Conservation (phyloP, 768 basidiomycete genomes). For the Chalciporus sphaerocephalus region DNA sequence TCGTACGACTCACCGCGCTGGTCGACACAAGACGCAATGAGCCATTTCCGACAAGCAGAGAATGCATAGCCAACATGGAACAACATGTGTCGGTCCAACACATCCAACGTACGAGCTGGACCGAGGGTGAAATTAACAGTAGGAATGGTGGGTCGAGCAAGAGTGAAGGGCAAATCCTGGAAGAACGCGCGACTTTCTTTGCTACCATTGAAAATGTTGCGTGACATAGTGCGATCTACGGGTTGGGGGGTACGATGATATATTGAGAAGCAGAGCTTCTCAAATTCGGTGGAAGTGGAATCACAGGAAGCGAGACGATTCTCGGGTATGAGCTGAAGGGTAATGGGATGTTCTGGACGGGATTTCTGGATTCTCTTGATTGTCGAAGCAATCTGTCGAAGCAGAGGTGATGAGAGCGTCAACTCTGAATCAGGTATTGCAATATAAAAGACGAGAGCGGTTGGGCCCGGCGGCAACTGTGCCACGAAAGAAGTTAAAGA, state of each 20-base stretch:
- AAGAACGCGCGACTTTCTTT: slow-evolving; percentile 47
- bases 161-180: slow-evolving; percentile 60
- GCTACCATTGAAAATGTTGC: slow-evolving; percentile 40
- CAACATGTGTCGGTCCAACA: slow-evolving; percentile 54
- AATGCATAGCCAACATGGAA: slow-evolving; percentile 74
- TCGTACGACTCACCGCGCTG: slow-evolving; percentile 75
- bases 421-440: slow-evolving; percentile 57
- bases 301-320: slow-evolving; percentile 43
- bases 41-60: slow-evolving; percentile 69
- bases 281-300: slow-evolving; percentile 28
- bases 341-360: slow-evolving; percentile 44
- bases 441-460: slow-evolving; percentile 62
- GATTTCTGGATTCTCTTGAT: slow-evolving; percentile 53
- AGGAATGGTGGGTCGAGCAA: slow-evolving; percentile 44
- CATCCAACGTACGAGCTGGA: slow-evolving; percentile 42
- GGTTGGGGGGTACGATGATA: slow-evolving; percentile 68
- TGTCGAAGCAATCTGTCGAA: slow-evolving; percentile 67
- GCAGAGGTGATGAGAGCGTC: slow-evolving; percentile 57
- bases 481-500: slow-evolving; percentile 49
- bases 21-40: slow-evolving; percentile 70
- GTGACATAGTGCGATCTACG: slow-evolving; percentile 58
- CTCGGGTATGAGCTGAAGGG: slow-evolving; percentile 75
- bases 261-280: slow-evolving; percentile 55
- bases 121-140: slow-evolving; percentile 39
- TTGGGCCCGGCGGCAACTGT: slow-evolving; percentile 35